Evolutionary conservation across 305 asterid genomes (phyloP), one percentile per base, ranked within the genome.

Genomic region (Fraxinus platypoda): DNA sequence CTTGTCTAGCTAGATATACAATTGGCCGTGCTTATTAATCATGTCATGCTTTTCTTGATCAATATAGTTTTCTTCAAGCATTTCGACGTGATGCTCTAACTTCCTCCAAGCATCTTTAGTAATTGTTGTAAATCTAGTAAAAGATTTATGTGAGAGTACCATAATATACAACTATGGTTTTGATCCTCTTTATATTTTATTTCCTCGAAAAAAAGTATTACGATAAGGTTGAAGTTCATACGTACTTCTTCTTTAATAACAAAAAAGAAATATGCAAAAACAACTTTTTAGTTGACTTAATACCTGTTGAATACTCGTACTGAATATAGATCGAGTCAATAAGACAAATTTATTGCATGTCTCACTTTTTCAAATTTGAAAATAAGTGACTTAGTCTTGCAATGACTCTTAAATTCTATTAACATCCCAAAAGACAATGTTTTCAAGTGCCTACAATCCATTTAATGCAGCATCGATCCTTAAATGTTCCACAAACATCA

Each of bases 391-490:
- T 54, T 54, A 2, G 12, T 59, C 70, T 59, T 59, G 13, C 70
- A 5, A 1, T 59, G 13, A 19, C 70, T 80, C 6, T 4, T n/a
- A 4, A 80, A 81, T 73, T 28, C 21, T 23, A 78, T 23, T 68
- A 19, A 52, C 2, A 54, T 21, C 49, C 19, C 28, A 26, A 81
- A 80, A 84, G 81, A 84, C 76, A 38, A 77, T 21, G 62, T 49
- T 75, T 70, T 75, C 41, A 64, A 41, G 82, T 43, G 82, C 81
- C 84, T 81, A 81, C 19, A n/a, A 77, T 72, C 35, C 33, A 38
- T 41, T 17, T 19, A 43, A 21, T 54, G 6, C 74, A 64, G 59
- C 75, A 38, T 38, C 49, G 49, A 64, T 19, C 64, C 37, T 13
- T 62, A 64, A 62, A 35, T 17, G 75, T 21, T 23, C 74, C 21